A percentile compares a stretch with the other conserved stretches of the same genome.
These are phyloP conservation scores for Cardiospermum halicacabum DNA, from an alignment of 345 rosid genomes.

Conservation along the genomic window DNA sequence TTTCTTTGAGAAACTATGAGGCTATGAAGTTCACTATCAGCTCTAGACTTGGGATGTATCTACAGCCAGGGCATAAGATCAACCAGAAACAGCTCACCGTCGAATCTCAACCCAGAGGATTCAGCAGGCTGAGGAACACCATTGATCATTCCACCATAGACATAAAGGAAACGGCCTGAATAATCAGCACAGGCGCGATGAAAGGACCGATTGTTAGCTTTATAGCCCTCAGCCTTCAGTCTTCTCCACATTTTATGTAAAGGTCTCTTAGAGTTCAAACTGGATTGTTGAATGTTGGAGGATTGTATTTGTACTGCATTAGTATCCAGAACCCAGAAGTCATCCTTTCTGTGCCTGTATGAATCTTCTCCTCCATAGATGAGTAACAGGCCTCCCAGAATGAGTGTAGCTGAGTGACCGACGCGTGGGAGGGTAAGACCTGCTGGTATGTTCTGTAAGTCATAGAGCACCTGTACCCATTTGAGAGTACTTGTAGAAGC, in stretches of 20 bases:
- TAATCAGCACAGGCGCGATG: slow-evolving; percentile 74
- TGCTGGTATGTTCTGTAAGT: slow-evolving; percentile 44
- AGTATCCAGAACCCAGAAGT: slow-evolving; percentile 77
- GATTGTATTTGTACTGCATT: slow-evolving; percentile 43
- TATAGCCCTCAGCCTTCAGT: slow-evolving; percentile 46
- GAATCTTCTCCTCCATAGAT: slow-evolving; percentile 96
- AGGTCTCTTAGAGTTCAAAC: slow-evolving; percentile 27
- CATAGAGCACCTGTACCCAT: slow-evolving; percentile 67
- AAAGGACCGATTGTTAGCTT: slow-evolving; percentile 64
- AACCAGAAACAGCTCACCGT: slow-evolving; percentile 71
- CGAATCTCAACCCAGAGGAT: slow-evolving; percentile 54
- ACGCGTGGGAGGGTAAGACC: slow-evolving; percentile 74
- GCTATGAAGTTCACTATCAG: neutral
- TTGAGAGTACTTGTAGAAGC: slow-evolving; percentile 31
- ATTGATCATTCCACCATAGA: slow-evolving; percentile 93
- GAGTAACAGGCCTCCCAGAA: slow-evolving; percentile 67
- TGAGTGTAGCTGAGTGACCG: slow-evolving; percentile 82
- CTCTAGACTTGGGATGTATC: slow-evolving; percentile 5
- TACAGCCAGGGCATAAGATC: slow-evolving; percentile 51
- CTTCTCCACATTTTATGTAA: slow-evolving; percentile 53
- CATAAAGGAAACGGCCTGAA: slow-evolving; percentile 59
- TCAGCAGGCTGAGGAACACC: slow-evolving; percentile 53
- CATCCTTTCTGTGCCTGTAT: slow-evolving; percentile 68
- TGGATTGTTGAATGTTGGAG: slow-evolving; percentile 29
- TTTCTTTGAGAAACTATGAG: too few species aligned